These are phyloP conservation scores for Xylariaceae sp. DNA, from an alignment of 2,329 filamentous ascomycete species.

Conservation along the genomic window DNA sequence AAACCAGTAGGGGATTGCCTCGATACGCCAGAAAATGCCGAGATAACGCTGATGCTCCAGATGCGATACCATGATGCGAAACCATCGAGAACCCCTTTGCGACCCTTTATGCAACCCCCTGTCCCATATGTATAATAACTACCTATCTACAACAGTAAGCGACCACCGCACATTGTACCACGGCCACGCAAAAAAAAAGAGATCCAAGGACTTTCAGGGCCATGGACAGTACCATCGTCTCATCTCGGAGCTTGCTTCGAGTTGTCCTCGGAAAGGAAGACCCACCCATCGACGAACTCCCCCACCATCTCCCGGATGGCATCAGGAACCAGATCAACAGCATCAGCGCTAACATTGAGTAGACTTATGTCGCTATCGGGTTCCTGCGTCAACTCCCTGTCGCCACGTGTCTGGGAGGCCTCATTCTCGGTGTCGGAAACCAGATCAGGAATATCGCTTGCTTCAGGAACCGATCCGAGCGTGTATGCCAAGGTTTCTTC, in stretches of 20 bases:
- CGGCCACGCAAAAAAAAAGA: slow-evolving; percentile 18
- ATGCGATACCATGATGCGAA: slow-evolving; percentile 5
- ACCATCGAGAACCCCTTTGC: neutral
- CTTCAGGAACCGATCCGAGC: slow-evolving; percentile 7
- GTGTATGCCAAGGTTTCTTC: slow-evolving; percentile 19
- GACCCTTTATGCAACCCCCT: neutral
- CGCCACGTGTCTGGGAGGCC: neutral
- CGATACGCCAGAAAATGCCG: slow-evolving; percentile 3
- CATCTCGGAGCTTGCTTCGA: slow-evolving; percentile 29
- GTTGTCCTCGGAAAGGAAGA: slow-evolving; percentile 28
- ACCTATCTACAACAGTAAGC: no score
- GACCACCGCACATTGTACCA: slow-evolving; percentile 19
- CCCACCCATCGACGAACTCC: slow-evolving; percentile 22
- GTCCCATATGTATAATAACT: neutral
- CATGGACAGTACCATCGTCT: slow-evolving; percentile 11
- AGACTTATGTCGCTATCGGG: neutral
- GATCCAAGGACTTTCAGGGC: slow-evolving; percentile 23
- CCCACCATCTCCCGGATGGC: slow-evolving; percentile 2
- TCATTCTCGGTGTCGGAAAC: slow-evolving; percentile 18
- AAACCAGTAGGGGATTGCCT: neutral
- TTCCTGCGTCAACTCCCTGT: slow-evolving; percentile 22
- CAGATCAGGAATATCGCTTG: slow-evolving; percentile 18
- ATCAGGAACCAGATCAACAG: slow-evolving; percentile 6
- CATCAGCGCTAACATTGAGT: neutral
- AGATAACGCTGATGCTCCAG: slow-evolving; percentile 3